Percentiles rank a stretch among this genome's conserved stretches.
Conservation (phyloP, 1,284 basidiomycete species). For the Ustilago nuda region DNA sequence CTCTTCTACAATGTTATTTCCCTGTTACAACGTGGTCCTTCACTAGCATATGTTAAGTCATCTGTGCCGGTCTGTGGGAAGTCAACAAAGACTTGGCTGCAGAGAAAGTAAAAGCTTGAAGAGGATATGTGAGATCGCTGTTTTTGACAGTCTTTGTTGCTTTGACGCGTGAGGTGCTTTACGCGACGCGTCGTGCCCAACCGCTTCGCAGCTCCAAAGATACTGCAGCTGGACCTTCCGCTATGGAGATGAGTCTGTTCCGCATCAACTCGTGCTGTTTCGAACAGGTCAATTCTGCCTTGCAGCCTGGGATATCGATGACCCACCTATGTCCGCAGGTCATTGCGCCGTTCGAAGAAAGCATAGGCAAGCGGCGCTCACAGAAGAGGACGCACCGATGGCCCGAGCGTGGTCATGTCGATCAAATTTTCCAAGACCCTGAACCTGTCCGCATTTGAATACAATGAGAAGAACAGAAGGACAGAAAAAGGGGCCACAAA, state of each 20-base stretch:
- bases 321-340: background rate
- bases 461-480: slow-evolving; percentile 1
- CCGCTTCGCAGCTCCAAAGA: too few species aligned
- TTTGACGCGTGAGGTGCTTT: slow-evolving; percentile 7
- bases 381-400: slow-evolving; percentile 1
- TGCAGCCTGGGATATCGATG: too few species aligned
- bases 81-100: too few species aligned
- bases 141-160: background rate
- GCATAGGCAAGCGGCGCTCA: background rate
- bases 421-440: slow-evolving; percentile 6
- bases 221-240: too few species aligned
- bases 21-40: too few species aligned
- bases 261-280: too few species aligned
- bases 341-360: background rate
- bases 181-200: slow-evolving; percentile 32
- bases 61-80: too few species aligned
- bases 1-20: too few species aligned
- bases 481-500: slow-evolving; percentile 2
- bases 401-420: slow-evolving; percentile 15
- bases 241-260: too few species aligned
- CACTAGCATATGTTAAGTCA: too few species aligned
- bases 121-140: slow-evolving; percentile 14
- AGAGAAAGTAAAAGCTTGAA: too few species aligned
- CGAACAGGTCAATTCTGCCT: too few species aligned
- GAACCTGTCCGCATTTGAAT: background rate